These are phyloP conservation scores for Xylariaceae sp. DNA, from an alignment of 2,329 filamentous ascomycete genomes.

Conservation along the genomic window DNA sequence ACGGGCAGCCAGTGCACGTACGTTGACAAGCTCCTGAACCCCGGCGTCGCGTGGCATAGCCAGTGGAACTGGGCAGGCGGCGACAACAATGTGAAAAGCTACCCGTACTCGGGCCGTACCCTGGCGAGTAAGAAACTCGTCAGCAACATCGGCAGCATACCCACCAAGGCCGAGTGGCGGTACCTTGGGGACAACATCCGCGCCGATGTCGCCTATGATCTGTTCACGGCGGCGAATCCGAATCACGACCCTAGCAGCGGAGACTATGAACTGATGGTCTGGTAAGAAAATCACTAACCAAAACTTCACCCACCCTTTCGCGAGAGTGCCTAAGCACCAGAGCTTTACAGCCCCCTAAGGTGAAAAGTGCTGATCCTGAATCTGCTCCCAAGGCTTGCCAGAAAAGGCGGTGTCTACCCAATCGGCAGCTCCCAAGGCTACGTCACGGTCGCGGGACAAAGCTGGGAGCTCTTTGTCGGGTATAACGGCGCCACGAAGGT, in stretches of 20 bases:
- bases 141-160: slow-evolving; percentile 26
- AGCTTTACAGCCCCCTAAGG: no score
- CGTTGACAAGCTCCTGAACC: slow-evolving; percentile 20
- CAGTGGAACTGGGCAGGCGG: slow-evolving; percentile 27
- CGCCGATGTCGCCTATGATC: slow-evolving; percentile 25
- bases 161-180: slow-evolving; percentile 25
- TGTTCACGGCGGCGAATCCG: slow-evolving; percentile 27
- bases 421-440: slow-evolving; percentile 22
- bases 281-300: slow-evolving; percentile 19
- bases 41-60: slow-evolving; percentile 23
- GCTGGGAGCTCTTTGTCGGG: slow-evolving; percentile 23
- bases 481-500: slow-evolving; percentile 28
- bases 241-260: slow-evolving; percentile 23
- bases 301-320: no score
- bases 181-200: slow-evolving; percentile 25
- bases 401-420: slow-evolving; percentile 16
- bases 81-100: slow-evolving; percentile 26
- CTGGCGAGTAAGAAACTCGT: slow-evolving; percentile 22
- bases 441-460: slow-evolving; percentile 17
- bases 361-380: no score
- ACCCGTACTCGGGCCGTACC: slow-evolving; percentile 22
- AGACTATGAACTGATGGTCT: slow-evolving; percentile 29
- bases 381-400: no score
- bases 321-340: no score
- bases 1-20: slow-evolving; percentile 26